Evolutionary conservation across 805 yeast species (phyloP), one percentile per base, ranked within the genome.

Genomic region (Ogataea zsoltii): DNA sequence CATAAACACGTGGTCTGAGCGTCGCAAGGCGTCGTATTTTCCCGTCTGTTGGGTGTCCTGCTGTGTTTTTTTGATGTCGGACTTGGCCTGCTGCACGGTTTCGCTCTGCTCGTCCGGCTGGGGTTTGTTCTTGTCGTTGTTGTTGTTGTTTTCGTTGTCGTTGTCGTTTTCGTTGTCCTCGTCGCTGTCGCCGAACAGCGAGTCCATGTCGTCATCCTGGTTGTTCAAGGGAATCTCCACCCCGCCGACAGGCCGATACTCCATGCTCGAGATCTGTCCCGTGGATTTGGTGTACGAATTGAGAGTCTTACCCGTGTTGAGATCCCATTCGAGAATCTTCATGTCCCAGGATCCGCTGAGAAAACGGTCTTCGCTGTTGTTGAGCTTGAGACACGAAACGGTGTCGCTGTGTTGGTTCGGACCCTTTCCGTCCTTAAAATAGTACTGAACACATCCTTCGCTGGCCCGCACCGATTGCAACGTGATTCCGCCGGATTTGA

Each of bases 341-440:
- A 80, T 85, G 68, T 94, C 99, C 99, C 98, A 94, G 14, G 89
- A 77, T 0, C 96, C 97, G 41, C 94, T 83, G 15, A 92, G 55
- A 38, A 90, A 83, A 36, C 69, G 66, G 36, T 76, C 76, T 56
- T 92, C 92, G 7, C 67, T 67, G 28, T 73, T 68, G 59, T 82
- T 86, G 45, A 94, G 70, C 44, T 71, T 70, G 33, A 92, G 64
- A 14, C 82, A 83, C 15, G 95, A 85, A 0, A 94, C 88, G 0
- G 96, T 80, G 44, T 81, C 83, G 14, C 69, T 74, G 64, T 94
- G 98, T 19, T 74, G 70, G 34, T 46, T 30, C 2, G 39, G 44
- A 40, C 74, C 72, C 17, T 42, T 43, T 4, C 45, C 58, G 37
- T 62, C 57, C 39, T 54, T 55, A 61, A 94, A 83, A 63, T 87